phyloP scores from a whole-genome alignment of 164 flowering plant genomes.

The Chimonanthus salicifolius region DNA sequence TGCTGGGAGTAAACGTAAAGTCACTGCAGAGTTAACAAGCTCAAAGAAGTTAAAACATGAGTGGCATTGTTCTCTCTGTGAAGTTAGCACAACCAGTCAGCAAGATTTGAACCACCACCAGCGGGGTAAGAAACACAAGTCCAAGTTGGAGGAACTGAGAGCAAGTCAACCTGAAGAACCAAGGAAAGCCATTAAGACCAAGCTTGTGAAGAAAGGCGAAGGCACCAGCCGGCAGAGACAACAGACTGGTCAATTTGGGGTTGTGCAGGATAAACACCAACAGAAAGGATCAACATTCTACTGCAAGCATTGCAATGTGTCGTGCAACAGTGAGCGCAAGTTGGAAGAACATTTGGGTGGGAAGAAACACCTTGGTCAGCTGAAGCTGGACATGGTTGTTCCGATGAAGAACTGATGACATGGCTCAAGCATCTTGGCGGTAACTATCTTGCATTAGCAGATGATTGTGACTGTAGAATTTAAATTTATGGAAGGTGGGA shows the following conservation, averaged over 20 bases:
- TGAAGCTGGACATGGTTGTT: background rate
- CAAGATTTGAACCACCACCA: background rate
- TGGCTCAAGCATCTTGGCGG: no score
- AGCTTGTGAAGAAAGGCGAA: background rate
- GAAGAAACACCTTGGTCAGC: background rate
- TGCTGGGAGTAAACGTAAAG: no score
- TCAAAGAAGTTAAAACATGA: background rate
- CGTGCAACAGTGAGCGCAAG: background rate
- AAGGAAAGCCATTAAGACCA: background rate
- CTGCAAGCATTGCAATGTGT: background rate
- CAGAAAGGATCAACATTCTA: background rate
- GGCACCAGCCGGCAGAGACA: background rate
- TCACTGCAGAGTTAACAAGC: background rate
- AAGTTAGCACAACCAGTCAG: background rate
- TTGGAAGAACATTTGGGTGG: background rate
- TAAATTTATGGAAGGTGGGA: no score
- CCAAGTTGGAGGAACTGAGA: background rate
- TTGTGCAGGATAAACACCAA: background rate
- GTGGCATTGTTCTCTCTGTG: slow-evolving; percentile 2
- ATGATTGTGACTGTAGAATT: no score
- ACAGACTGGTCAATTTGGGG: background rate
- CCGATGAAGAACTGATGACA: no score
- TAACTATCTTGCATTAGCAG: no score
- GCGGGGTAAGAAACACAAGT: background rate
- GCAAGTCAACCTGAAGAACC: background rate